phyloP scores from a whole-genome alignment of 2,329 filamentous ascomycete species.

The Scedosporium minutisporum region DNA sequence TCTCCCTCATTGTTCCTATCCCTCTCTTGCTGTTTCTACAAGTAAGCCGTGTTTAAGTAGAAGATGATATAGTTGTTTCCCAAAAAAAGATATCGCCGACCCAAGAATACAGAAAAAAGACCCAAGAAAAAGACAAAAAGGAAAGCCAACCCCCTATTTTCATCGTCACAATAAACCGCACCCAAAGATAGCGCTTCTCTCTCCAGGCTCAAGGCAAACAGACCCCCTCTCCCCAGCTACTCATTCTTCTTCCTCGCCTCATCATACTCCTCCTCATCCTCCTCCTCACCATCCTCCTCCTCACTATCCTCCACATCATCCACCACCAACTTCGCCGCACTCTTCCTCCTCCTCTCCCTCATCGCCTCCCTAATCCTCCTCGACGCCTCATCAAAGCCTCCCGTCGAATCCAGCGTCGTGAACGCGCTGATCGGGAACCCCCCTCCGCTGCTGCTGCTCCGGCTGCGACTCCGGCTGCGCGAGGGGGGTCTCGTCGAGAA shows the following conservation, averaged over 20 bases:
- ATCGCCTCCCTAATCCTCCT: constrained; percentile 79
- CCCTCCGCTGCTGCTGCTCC: constrained; percentile 59
- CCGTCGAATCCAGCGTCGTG: constrained; percentile 55
- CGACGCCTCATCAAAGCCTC: constrained; percentile 72
- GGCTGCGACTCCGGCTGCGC: constrained; percentile 60
- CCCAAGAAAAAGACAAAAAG: background rate
- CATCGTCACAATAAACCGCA: no score
- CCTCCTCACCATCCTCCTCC: constrained; percentile 29
- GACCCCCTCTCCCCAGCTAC: constrained; percentile 5
- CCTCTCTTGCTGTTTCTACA: no score
- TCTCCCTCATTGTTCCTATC: no score
- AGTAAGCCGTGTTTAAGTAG: no score
- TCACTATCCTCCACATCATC: constrained; percentile 23
- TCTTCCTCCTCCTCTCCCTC: constrained; percentile 51
- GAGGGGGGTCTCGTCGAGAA: constrained; percentile 85
- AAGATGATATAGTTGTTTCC: no score
- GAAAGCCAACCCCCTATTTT: background rate
- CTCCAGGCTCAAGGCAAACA: no score
- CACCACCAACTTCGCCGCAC: constrained; percentile 28
- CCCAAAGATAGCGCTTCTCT: constrained; percentile 6
- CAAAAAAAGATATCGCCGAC: background rate
- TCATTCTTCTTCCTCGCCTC: constrained; percentile 33
- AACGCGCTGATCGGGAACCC: constrained; percentile 59
- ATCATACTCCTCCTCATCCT: constrained; percentile 30
- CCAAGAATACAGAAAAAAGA: constrained; percentile 1